A percentile compares a stretch with the other conserved stretches of the same genome.
Evolutionary conservation across 2,329 filamentous ascomycete genomes (phyloP).

Genomic region (Cladosporium sp.): DNA sequence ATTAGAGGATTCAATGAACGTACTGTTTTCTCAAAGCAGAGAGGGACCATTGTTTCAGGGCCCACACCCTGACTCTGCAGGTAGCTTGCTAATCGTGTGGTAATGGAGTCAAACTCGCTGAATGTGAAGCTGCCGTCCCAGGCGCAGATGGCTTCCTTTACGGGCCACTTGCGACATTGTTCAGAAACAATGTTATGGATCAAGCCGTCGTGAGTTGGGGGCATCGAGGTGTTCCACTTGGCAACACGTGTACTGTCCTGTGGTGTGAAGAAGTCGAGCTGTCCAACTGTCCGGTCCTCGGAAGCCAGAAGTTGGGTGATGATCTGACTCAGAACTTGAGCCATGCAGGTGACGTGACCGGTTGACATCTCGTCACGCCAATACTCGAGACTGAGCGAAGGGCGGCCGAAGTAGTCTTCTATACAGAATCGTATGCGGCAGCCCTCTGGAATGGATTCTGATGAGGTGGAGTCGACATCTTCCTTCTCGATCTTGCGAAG

Average conservation of each 20-base stretch:
- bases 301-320: slow-evolving; percentile 13
- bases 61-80: slow-evolving; percentile 18
- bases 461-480: slow-evolving; percentile 11
- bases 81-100: slow-evolving; percentile 16
- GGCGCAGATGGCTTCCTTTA: slow-evolving; percentile 22
- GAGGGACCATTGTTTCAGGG: slow-evolving; percentile 21
- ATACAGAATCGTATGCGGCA: slow-evolving; percentile 17
- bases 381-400: slow-evolving; percentile 16
- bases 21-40: slow-evolving; percentile 20
- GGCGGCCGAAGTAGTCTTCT: slow-evolving; percentile 15
- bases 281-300: slow-evolving; percentile 1
- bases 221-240: slow-evolving; percentile 19
- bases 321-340: slow-evolving; percentile 16
- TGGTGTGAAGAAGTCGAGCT: slow-evolving; percentile 21
- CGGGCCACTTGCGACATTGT: slow-evolving; percentile 18
- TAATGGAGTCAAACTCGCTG: slow-evolving; percentile 15
- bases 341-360: slow-evolving; percentile 17
- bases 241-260: slow-evolving; percentile 19
- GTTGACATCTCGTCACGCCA: slow-evolving; percentile 19
- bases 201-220: slow-evolving; percentile 6
- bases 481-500: slow-evolving; percentile 17
- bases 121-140: slow-evolving; percentile 24
- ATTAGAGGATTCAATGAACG: background rate
- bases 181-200: slow-evolving; percentile 6
- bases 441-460: slow-evolving; percentile 5